Evolutionary conservation across 306 rosid genomes (phyloP).

Genomic region (Glycine soja): DNA sequence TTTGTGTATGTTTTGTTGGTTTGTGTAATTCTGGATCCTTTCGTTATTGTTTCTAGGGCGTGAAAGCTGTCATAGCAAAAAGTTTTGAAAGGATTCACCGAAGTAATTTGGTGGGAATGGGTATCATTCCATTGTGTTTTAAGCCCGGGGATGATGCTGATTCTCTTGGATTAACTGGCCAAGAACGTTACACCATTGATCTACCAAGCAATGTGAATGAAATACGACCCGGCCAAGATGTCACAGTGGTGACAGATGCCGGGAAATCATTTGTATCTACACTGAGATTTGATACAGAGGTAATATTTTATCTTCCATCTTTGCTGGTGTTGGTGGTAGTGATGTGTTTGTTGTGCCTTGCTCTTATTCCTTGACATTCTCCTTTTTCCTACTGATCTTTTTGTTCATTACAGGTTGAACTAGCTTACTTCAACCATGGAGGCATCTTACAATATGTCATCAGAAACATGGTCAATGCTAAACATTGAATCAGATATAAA

Average conservation of each 20-base stretch:
- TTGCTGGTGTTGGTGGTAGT: background rate
- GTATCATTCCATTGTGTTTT: slow-evolving; percentile 84
- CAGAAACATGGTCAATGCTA: slow-evolving; percentile 77
- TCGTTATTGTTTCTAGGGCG: slow-evolving; percentile 65
- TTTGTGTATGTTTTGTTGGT: background rate
- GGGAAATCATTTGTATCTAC: slow-evolving; percentile 76
- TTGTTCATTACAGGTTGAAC: slow-evolving; percentile 72
- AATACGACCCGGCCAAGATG: slow-evolving; percentile 89
- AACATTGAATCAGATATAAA: slow-evolving; percentile 48
- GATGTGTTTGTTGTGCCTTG: background rate
- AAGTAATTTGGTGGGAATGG: slow-evolving; percentile 97
- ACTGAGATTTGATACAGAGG: slow-evolving; percentile 93
- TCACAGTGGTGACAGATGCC: slow-evolving; percentile 66
- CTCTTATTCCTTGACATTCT: too few relatives aligned
- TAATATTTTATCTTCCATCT: slow-evolving; percentile 39
- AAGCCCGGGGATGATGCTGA: slow-evolving; percentile 94
- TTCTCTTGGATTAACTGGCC: slow-evolving; percentile 81
- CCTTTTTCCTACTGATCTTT: slow-evolving; percentile 1
- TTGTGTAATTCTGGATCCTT: slow-evolving; percentile 17
- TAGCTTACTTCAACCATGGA: slow-evolving; percentile 89
- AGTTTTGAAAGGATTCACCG: slow-evolving; percentile 98
- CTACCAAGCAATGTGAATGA: slow-evolving; percentile 80
- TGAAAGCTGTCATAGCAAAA: slow-evolving; percentile 94
- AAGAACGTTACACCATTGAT: slow-evolving; percentile 79
- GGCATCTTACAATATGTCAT: slow-evolving; percentile 90